Conservation (phyloP, 345 rosid genomes). For the Crucihimalaya himalaica region DNA sequence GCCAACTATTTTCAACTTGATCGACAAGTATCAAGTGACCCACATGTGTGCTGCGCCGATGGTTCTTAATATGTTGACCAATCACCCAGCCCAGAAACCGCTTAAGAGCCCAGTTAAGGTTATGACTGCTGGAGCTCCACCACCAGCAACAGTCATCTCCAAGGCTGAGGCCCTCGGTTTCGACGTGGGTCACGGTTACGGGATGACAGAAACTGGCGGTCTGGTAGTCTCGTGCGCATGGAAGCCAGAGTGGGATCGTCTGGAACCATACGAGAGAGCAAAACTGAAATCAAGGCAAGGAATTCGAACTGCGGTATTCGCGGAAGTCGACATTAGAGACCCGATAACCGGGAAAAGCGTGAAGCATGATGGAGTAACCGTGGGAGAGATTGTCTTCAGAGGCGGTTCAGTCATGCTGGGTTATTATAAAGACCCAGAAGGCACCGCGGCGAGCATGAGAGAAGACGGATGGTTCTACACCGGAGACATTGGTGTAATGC, state of each 20-base stretch:
- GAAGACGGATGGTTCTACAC: constrained; percentile 61
- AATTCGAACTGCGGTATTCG: constrained; percentile 34
- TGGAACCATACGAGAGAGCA: constrained; percentile 45
- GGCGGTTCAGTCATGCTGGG: constrained; percentile 64
- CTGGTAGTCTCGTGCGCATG: constrained; percentile 49
- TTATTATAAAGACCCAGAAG: constrained; percentile 52
- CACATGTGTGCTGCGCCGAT: constrained; percentile 67
- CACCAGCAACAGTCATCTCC: constrained; percentile 43
- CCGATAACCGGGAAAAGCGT: constrained; percentile 48
- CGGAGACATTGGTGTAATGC: constrained; percentile 66
- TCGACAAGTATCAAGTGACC: constrained; percentile 52
- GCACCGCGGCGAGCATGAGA: constrained; percentile 39
- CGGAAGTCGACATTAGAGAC: constrained; percentile 48
- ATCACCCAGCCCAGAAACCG: constrained; percentile 30
- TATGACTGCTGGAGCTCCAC: constrained; percentile 61
- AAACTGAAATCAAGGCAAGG: constrained; percentile 62
- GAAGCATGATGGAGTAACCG: constrained; percentile 46
- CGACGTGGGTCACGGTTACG: constrained; percentile 54
- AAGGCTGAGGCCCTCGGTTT: constrained; percentile 52
- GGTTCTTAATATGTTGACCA: constrained; percentile 58
- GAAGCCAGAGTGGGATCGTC: constrained; percentile 55
- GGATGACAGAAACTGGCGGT: constrained; percentile 58
- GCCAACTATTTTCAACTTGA: constrained; percentile 40
- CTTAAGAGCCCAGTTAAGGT: constrained; percentile 44
- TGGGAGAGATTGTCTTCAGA: constrained; percentile 58